phyloP scores from a whole-genome alignment of 768 basidiomycete species.

The Mycena leptocephala region DNA sequence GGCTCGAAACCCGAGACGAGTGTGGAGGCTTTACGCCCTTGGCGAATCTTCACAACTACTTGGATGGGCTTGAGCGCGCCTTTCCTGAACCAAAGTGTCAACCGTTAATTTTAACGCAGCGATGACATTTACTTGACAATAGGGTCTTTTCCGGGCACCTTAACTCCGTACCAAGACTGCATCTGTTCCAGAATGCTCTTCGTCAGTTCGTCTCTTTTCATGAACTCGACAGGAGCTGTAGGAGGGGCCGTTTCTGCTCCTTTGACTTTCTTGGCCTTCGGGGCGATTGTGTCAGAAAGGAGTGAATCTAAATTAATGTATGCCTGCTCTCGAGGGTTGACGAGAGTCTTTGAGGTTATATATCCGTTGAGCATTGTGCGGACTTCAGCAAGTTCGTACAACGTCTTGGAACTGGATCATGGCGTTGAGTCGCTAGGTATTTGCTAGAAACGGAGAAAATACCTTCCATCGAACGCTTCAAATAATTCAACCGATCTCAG shows the following conservation, averaged over 20 bases:
- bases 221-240: conserved; percentile 10
- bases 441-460: conserved; percentile 41
- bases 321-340: conserved; percentile 59
- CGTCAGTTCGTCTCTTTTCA: conserved; percentile 24
- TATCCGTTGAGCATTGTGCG: conserved; percentile 74
- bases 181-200: conserved; percentile 69
- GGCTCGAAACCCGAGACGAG: conserved; percentile 87
- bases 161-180: conserved; percentile 85
- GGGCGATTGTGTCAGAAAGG: conserved; percentile 48
- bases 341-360: conserved; percentile 70
- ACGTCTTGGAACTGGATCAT: conserved; percentile 59
- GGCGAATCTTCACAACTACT: conserved; percentile 80
- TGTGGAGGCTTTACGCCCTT: conserved; percentile 85
- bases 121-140: conserved; percentile 67
- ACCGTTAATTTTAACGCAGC: not conserved
- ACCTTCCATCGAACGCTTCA: conserved; percentile 76
- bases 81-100: conserved; percentile 67
- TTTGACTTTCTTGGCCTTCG: conserved; percentile 55
- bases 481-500: conserved; percentile 72
- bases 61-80: conserved; percentile 81
- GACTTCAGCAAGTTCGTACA: conserved; percentile 75
- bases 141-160: conserved; percentile 67
- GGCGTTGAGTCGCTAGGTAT: not conserved
- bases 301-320: conserved; percentile 18
- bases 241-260: conserved; percentile 5